Conservation (phyloP, 225 moss, liverwort and hornwort species). For the Antitrichia curtipendula region DNA sequence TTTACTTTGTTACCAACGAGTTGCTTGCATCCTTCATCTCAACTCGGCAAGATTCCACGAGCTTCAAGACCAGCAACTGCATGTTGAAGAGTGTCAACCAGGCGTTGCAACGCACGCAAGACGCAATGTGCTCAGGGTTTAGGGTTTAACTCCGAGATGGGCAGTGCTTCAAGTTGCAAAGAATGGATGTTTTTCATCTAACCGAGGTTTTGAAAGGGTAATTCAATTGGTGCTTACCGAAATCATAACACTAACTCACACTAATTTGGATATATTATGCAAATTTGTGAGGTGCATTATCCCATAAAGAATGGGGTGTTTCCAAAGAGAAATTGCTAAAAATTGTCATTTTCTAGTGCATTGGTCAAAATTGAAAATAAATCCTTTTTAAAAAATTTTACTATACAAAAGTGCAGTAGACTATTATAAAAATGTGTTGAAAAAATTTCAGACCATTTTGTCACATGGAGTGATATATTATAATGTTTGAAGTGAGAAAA, state of each 20-base stretch:
- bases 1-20: neutral
- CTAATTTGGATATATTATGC: neutral
- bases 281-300: neutral
- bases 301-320: no score
- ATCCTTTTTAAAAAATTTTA: neutral
- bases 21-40: neutral
- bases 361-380: neutral
- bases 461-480: accelerated
- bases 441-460: neutral
- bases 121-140: neutral
- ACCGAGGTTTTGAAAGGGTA: neutral
- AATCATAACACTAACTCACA: neutral
- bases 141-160: neutral
- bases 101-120: neutral
- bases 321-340: neutral
- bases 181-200: neutral
- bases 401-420: neutral
- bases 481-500: neutral
- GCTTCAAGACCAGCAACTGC: neutral
- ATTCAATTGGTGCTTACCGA: neutral
- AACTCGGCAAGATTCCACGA: neutral
- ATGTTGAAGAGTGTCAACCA: neutral
- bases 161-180: neutral
- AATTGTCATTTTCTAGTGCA: neutral
- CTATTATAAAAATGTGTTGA: neutral